Percentiles rank a stretch among this genome's conserved stretches.
Conservation (phyloP, 257 asterid species). For the Salvia hispanica region DNA sequence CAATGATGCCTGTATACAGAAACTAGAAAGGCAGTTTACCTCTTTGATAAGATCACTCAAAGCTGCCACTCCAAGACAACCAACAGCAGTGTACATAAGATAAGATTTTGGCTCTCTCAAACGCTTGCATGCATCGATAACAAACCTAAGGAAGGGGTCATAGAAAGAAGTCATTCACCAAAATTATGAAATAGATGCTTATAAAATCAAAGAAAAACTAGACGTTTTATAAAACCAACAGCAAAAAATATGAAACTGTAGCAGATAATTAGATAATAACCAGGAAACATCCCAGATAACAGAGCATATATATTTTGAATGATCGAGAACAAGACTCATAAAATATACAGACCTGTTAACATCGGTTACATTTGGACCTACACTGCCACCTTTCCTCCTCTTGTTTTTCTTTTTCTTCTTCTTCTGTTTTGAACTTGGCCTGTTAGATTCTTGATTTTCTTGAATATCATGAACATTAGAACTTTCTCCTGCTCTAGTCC, state of each 20-base stretch:
- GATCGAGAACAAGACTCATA: conserved; percentile 18
- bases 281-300: not conserved
- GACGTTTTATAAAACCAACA: not conserved
- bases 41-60: conserved; percentile 82
- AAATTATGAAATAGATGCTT: conserved; percentile 6
- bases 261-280: not conserved
- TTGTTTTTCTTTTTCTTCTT: conserved; percentile 64
- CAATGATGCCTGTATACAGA: not conserved
- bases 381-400: conserved; percentile 49
- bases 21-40: conserved; percentile 43
- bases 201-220: conserved; percentile 7
- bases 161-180: conserved; percentile 22
- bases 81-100: conserved; percentile 86
- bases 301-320: not conserved
- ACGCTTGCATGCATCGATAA: conserved; percentile 65
- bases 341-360: conserved; percentile 54
- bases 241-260: conserved; percentile 11
- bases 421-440: conserved; percentile 41
- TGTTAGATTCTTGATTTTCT: conserved; percentile 39
- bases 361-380: conserved; percentile 52
- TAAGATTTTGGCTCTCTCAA: conserved; percentile 78
- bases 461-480: conserved; percentile 41
- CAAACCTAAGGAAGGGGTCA: conserved; percentile 55
- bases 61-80: conserved; percentile 81
- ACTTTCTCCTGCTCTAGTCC: conserved; percentile 45